Base-by-base conservation (phyloP, 371 early-diverging fungal genomes). In the Mortierella sp. region DNA sequence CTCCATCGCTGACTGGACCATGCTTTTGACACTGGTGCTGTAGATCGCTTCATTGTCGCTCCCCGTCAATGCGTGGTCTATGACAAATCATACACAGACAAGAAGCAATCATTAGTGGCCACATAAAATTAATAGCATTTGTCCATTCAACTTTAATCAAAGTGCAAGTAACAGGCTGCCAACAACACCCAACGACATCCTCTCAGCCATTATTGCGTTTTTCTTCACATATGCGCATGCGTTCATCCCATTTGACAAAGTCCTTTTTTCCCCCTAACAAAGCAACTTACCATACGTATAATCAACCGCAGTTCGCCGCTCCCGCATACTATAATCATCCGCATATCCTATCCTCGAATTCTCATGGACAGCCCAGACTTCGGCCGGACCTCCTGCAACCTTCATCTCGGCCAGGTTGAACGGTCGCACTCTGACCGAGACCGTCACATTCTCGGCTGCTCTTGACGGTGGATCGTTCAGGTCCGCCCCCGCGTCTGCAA, bases 1-100 rank as follows among this genome's bases (percentile, higher is more conserved):
- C 72, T 91, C 92, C 92, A 92, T 91, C 14, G 90, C 83, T 2
- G 91, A 88, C 81, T 75, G 73, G 24, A 90, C 87, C 14, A 90
- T 68, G 56, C 77, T 74, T 35, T 72, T 68, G 21, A 88, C 90
- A 18, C 83, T 79, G 5, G 77, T 71, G 58, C 70, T 75, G 63
- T 89, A 90, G 70, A 90, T 74, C 44, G 55, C 24, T 27, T 71
- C 71, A 55, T 90, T 90, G 63, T 87, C 81, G 35, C 87, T 87
- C 21, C 86, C 84, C 16, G 81, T 84, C 35, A 88, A 60, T 7
- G 82, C 78, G 43, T 79, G 79, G 74, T 90, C 90, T 89, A 70
- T 27, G 54, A n/a, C 1, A 29, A 43, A 58, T 51, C 38, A 32
- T 58, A 35, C 35, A 35, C 35, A 35, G 1, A 35, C 35, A 35